Base-by-base conservation (phyloP, 2,329 filamentous ascomycete genomes). In the Clonostachys solani region DNA sequence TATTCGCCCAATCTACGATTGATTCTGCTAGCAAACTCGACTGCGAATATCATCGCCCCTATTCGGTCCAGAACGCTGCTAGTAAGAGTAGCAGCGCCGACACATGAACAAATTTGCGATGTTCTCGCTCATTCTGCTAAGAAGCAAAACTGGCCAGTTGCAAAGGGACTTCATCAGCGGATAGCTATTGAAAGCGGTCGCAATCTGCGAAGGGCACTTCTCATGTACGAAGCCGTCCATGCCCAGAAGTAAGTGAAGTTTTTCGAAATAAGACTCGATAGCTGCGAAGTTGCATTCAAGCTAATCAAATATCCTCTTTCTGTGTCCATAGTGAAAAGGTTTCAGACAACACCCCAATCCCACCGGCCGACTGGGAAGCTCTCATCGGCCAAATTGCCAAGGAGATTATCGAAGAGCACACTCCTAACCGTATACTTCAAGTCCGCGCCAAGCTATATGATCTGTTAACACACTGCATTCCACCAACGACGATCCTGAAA, bases 31-130 rank as follows among this genome's bases (percentile, higher is more conserved):
- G 94, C 94, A 43, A 97, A 97, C 65, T 95, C 89, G 55, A 99
- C 94, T 18, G 92, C 92, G 53, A 97, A 97, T 62, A 99, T 99
- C 59, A 99, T 99, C 66, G 92, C 94, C n/a, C 94, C 94, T 1
- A 99, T 99, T 63, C 82, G 92, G 54, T 95, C 89, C 59, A 80
- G 94, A 67, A 96, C 92, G 46, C 74, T 99, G 64, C 78, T 99
- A 44, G 90, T 99, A 47, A 81, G 94, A 54, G 94, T 99, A 23
- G 85, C 94, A 13, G 92, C 94, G 17, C 94, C 94, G 8, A 89
- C 84, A 0, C 86, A 95, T 57, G 78, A 79, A 8, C 87, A 99
- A 59, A 97, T 99, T 50, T 89, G 86, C 55, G 73, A 77, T 37
- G 92, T 90, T 29, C 72, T 99, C 50, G 87, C 76, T 6, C 67